Evolutionary conservation across 106 monocot species (phyloP).

Genomic region (Narthecium ossifragum): DNA sequence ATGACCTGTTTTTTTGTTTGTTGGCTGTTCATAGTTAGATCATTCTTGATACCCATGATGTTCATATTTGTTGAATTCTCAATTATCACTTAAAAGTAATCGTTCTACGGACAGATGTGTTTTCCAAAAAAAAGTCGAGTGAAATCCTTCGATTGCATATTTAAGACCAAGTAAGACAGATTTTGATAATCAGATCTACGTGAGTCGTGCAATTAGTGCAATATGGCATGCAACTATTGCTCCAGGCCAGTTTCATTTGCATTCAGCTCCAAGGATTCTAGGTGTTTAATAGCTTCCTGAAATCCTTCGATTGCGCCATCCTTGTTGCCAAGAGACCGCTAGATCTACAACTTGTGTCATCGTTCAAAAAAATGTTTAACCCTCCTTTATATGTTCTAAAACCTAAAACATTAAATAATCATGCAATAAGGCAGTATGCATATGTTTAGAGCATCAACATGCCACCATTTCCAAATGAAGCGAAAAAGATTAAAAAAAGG

Average conservation of each 20-base stretch:
- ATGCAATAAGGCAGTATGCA: too few species aligned
- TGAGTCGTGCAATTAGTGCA: neutral
- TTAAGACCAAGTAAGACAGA: neutral
- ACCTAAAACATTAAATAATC: too few species aligned
- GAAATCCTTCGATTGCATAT: too few species aligned
- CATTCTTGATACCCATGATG: neutral
- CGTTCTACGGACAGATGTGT: too few species aligned
- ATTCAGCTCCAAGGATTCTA: conserved; percentile 78
- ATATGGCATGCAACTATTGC: conserved; percentile 7
- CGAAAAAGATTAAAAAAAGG: too few species aligned
- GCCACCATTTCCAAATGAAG: too few species aligned
- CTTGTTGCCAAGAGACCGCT: conserved; percentile 73
- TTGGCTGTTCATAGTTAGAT: neutral
- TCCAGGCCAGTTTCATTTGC: conserved; percentile 48
- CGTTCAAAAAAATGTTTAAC: too few species aligned
- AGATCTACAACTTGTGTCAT: conserved; percentile 74
- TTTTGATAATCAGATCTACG: neutral
- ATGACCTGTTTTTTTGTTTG: neutral
- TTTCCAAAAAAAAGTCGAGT: too few species aligned
- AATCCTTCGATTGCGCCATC: conserved; percentile 55
- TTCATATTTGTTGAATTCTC: neutral
- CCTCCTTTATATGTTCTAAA: too few species aligned
- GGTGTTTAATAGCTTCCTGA: conserved; percentile 67
- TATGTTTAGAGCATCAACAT: too few species aligned
- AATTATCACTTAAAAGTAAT: too few species aligned